These are phyloP conservation scores for Scopulariopsis brevicaulis DNA, from an alignment of 2,329 filamentous ascomycete genomes.

Conservation along the genomic window DNA sequence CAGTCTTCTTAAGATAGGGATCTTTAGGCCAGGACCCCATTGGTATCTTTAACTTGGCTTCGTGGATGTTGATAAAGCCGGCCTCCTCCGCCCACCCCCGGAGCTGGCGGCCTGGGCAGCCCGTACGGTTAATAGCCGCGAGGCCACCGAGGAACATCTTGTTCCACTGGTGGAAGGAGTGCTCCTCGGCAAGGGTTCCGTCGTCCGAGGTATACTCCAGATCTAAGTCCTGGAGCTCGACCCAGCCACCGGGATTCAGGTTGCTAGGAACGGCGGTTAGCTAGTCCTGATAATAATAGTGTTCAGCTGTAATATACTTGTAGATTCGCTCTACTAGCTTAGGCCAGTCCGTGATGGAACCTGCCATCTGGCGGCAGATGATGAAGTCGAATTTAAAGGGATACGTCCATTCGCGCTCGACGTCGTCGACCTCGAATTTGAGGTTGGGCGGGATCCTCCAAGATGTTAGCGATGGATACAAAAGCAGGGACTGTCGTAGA, in stretches of 20 bases:
- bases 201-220: constrained; percentile 14
- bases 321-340: constrained; percentile 28
- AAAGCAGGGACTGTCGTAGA: not conserved
- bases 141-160: constrained; percentile 13
- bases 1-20: constrained; percentile 11
- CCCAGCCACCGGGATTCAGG: constrained; percentile 41
- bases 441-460: constrained; percentile 42
- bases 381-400: constrained; percentile 47
- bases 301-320: constrained; percentile 10
- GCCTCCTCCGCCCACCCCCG: no score
- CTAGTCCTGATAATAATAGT: not conserved
- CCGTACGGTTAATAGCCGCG: constrained; percentile 9
- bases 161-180: constrained; percentile 12
- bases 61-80: constrained; percentile 39
- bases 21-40: constrained; percentile 44
- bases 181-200: constrained; percentile 11
- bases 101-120: constrained; percentile 17
- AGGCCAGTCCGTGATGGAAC: constrained; percentile 45
- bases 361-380: constrained; percentile 44
- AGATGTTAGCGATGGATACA: not conserved
- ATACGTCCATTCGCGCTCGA: constrained; percentile 46
- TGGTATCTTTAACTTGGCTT: constrained; percentile 37
- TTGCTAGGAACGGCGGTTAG: constrained; percentile 20
- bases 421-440: constrained; percentile 44
- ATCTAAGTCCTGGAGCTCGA: constrained; percentile 43